Evolutionary conservation across 2,329 filamentous ascomycete genomes (phyloP), one percentile per base, ranked within the genome.

Genomic region (Aschersonia sp.): DNA sequence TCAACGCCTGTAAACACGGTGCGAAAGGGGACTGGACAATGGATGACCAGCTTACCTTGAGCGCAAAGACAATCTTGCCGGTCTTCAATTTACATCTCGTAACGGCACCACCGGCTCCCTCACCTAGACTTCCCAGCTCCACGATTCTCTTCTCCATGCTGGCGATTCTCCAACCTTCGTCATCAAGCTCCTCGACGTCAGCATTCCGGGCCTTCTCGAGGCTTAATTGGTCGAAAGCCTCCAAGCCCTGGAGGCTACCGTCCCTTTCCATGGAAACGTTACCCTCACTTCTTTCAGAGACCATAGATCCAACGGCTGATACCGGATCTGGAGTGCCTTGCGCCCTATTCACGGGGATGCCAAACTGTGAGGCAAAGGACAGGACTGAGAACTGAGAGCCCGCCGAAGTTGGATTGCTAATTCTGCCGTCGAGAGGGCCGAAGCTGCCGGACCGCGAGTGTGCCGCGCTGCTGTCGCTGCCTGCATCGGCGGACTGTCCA

Each of bases 91-190:
- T 84, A 65, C 89, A 94, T 59, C 84, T 82, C 30, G 91, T 98
- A 46, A 98, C 92, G 5, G 92, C 92, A 61, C 92, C 92, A 53
- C 92, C 92, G 45, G 92, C 92, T 56, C 92, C 92, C 65, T 98
- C 92, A 49, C 92, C 92, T 42, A 98, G 69, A 59, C 85, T 89
- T 31, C 91, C 92, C 31, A 95, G 69, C 65, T 98, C 89, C 45
- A 85, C 73, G 52, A 98, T 94, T 57, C 89, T 79, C 55, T 86
- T 85, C 61, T 94, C 87, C 63, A 85, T 78, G 60, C 89, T 94
- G 9, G 91, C 92, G 46, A 94, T 89, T 61, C 85, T 81, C 92
- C 92, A 98, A 28, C 88, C 89, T 53, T 94, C 86, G 58, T 96
- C 89, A 60, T 97, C 91, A 45, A 98, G 69, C 55, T 97, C 91